Evolutionary conservation across 257 asterid genomes (phyloP), one percentile per base, ranked within the genome.

Genomic region (Nicotiana paniculata): DNA sequence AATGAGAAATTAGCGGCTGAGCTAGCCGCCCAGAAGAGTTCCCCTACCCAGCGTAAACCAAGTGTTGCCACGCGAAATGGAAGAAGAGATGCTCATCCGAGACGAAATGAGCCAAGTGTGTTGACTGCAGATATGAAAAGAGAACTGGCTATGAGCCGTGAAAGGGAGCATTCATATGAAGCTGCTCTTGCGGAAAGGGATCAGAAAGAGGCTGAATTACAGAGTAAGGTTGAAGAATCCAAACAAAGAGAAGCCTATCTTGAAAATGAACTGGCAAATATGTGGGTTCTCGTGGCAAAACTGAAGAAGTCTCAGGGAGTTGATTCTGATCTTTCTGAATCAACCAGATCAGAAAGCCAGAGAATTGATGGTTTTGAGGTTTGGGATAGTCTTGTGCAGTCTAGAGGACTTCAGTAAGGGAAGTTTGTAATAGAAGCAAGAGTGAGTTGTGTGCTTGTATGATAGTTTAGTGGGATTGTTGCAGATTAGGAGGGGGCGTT

Each of bases 211-310:
- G 92, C 88, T 57, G 97, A 93, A 72, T 82, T 96, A 84, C 99
- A 91, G 85, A 86, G 90, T 76, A 93, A 63, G 90, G 91, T 96
- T n/a, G 99, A 94, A 84, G 98, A 96, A 81, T 92, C 99, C 26
- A 94, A 94, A 85, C 97, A 94, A 84, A 92, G 93, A 87, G 99
- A 96, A 85, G 96, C 97, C 48, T 93, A 94, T 87, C 90, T 96
- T 15, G 99, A 96, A 89, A 94, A 94, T 33, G 99, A 96, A 88
- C 98, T 96, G 2, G 97, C 99, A 15, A 96, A 93, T 83, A 96
- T 96, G 99, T 96, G 98, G 97, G 89, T 96, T 88, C 96, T 91
- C 13, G 97, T 93, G 76, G 98, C 98, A 5, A 94, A 92, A 89
- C 91, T 94, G 11, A 93, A 92, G 82, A 94, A 89, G 84, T 85